Evolutionary conservation across 2,329 filamentous ascomycete species (phyloP).

Genomic region (Drechslerella coelobrocha): DNA sequence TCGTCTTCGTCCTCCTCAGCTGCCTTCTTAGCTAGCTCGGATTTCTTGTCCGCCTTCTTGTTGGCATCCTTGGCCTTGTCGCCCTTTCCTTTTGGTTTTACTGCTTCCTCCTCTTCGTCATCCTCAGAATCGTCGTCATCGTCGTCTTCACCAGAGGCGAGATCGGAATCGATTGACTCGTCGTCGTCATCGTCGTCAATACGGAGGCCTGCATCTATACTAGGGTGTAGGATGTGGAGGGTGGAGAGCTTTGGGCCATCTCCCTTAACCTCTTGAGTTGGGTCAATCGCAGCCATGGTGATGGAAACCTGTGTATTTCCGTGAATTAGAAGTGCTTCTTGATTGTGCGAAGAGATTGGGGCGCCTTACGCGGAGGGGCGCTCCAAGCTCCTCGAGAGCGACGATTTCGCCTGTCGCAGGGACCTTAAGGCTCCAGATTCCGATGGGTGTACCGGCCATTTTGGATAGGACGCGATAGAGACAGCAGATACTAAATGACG

Average conservation of each 20-base stretch:
- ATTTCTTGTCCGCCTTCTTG: conserved; percentile 65
- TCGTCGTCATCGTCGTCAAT: conserved; percentile 66
- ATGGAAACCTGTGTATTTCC: conserved; percentile 77
- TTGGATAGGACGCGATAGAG: conserved; percentile 49
- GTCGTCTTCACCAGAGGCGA: conserved; percentile 62
- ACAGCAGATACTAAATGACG: neutral
- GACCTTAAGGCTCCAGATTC: conserved; percentile 90
- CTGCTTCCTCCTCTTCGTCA: conserved; percentile 74
- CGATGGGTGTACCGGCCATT: conserved; percentile 64
- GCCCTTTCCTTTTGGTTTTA: conserved; percentile 79
- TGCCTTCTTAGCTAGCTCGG: conserved; percentile 71
- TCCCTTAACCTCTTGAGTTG: conserved; percentile 73
- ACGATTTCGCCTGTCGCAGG: conserved; percentile 83
- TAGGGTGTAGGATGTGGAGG: conserved; percentile 83
- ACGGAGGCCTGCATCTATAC: conserved; percentile 61
- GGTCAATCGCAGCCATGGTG: conserved; percentile 98
- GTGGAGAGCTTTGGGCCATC: conserved; percentile 75
- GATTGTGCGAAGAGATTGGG: conserved; percentile 4
- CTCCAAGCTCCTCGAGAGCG: conserved; percentile 68
- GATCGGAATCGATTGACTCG: conserved; percentile 70
- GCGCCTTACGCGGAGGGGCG: conserved; percentile 35
- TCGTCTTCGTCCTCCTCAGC: conserved; percentile 64
- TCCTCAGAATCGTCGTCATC: conserved; percentile 63
- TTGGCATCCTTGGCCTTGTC: conserved; percentile 70
- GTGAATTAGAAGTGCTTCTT: conserved; percentile 18